Conservation (phyloP, 441 rosid species). For the Gossypium lobatum region DNA sequence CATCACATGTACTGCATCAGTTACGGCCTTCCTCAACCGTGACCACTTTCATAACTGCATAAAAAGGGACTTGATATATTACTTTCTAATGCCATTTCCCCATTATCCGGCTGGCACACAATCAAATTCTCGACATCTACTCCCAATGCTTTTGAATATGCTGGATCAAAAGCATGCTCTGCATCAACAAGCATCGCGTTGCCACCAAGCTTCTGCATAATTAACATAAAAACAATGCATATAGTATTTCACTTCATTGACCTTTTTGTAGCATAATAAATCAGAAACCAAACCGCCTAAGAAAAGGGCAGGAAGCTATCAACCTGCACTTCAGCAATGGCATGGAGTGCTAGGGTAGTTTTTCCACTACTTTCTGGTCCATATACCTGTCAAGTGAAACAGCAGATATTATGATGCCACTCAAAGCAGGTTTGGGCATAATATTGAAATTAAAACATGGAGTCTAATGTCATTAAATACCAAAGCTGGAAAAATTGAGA, state of each 20-base stretch:
- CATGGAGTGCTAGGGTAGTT: conserved; percentile 94
- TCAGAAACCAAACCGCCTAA: conserved; percentile 12
- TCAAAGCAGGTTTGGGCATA: background rate
- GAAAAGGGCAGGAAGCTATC: conserved; percentile 9
- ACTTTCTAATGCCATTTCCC: conserved; percentile 98
- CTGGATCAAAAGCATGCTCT: conserved; percentile 96
- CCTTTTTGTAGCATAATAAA: background rate
- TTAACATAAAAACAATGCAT: conserved; percentile 19
- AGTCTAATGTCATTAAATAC: background rate
- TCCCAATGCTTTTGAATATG: conserved; percentile 89
- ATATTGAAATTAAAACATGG: background rate
- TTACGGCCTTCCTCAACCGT: background rate
- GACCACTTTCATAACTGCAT: background rate
- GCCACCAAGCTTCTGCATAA: conserved; percentile 81
- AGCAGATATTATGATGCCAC: conserved; percentile 4
- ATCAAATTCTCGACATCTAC: conserved; percentile 87
- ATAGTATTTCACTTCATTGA: background rate
- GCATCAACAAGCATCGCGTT: conserved; percentile 98
- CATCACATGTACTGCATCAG: background rate
- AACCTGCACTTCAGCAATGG: conserved; percentile 98
- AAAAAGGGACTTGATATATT: conserved; percentile 18
- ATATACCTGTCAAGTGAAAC: conserved; percentile 49
- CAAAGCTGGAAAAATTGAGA: background rate
- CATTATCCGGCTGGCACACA: conserved; percentile 94
- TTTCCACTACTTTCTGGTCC: conserved; percentile 99